phyloP scores from a whole-genome alignment of 2,329 filamentous ascomycete species.

The Colletotrichum brevisporum region DNA sequence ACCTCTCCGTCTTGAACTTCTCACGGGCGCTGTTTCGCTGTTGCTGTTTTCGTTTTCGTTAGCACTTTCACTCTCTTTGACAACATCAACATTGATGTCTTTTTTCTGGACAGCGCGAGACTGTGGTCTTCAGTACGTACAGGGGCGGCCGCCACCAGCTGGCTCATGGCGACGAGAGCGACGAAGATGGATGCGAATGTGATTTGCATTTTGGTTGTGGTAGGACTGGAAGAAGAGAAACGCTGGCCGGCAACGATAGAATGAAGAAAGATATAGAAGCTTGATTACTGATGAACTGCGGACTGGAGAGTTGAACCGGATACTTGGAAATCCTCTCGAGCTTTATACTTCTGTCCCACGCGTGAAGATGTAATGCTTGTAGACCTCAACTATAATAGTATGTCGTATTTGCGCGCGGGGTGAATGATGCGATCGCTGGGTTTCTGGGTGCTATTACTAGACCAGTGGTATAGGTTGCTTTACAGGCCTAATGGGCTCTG shows the following conservation, averaged over 20 bases:
- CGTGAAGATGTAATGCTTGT: no score
- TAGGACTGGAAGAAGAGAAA: background rate
- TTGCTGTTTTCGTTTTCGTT: background rate
- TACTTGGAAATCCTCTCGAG: no score
- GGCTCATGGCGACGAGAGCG: constrained; percentile 8
- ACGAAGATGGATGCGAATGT: constrained; percentile 8
- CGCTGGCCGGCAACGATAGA: constrained; percentile 18
- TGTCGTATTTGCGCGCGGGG: no score
- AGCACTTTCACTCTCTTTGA: background rate
- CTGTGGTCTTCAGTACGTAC: background rate
- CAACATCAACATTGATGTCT: no score
- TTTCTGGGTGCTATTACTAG: no score
- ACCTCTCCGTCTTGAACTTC: constrained; percentile 22
- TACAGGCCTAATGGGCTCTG: background rate
- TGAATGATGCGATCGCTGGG: no score
- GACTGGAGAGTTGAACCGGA: no score
- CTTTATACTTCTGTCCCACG: background rate
- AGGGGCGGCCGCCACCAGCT: constrained; percentile 3
- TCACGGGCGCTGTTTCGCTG: constrained; percentile 18
- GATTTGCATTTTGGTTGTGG: constrained; percentile 9
- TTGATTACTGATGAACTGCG: no score
- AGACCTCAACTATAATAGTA: no score
- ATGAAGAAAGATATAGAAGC: background rate
- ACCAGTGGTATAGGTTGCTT: no score
- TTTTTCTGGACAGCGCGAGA: background rate